These are phyloP conservation scores for Boletus semigastroideus DNA, from an alignment of 1,284 basidiomycete species.

Conservation along the genomic window DNA sequence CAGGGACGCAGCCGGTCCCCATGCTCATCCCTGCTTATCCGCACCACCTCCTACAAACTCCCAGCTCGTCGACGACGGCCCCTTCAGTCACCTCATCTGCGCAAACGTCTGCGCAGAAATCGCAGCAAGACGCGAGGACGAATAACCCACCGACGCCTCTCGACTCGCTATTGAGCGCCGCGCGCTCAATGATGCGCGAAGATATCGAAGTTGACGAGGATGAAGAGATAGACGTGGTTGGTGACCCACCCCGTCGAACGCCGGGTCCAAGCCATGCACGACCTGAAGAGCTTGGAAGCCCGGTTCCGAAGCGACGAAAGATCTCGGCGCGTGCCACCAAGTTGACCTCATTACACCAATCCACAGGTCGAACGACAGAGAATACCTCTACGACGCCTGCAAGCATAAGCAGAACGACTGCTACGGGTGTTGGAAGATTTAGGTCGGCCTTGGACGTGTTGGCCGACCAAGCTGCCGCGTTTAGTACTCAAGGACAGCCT, in stretches of 20 bases:
- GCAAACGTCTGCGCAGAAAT: constrained; percentile 20
- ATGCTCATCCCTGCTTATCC: constrained; percentile 32
- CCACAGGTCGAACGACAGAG: neutral
- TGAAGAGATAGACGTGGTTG: constrained; percentile 21
- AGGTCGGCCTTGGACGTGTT: constrained; percentile 64
- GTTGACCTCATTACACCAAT: constrained; percentile 4
- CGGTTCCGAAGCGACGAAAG: constrained; percentile 32
- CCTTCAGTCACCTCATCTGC: constrained; percentile 27
- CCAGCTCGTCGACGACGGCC: constrained; percentile 32
- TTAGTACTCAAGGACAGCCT: constrained; percentile 26
- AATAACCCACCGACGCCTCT: constrained; percentile 39
- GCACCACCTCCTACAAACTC: constrained; percentile 26
- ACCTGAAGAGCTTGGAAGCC: constrained; percentile 37
- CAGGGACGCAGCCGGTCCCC: constrained; percentile 29
- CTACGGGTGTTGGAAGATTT: constrained; percentile 28
- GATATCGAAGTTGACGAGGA: constrained; percentile 28
- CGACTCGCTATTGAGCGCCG: constrained; percentile 60
- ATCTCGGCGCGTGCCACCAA: constrained; percentile 15
- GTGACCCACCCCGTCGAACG: constrained; percentile 13
- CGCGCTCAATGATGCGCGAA: constrained; percentile 54
- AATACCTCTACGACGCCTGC: neutral
- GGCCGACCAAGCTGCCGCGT: constrained; percentile 65
- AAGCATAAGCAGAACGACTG: neutral
- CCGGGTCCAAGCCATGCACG: constrained; percentile 15
- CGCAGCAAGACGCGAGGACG: constrained; percentile 13